phyloP scores from a whole-genome alignment of 2,329 filamentous ascomycete genomes.

The Aspergillus hiratsukae region DNA sequence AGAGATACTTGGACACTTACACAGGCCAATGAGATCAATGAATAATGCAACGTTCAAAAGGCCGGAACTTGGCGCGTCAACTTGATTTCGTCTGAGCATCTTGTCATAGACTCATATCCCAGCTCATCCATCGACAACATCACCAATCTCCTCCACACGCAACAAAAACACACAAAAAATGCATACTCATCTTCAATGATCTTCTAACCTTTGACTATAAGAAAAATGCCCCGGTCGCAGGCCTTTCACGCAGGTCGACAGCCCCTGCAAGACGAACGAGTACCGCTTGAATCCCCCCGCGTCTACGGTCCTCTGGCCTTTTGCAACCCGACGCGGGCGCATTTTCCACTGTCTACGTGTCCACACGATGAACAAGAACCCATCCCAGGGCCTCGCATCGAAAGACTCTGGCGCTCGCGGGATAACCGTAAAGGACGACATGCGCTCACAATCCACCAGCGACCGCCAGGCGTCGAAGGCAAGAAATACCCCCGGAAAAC shows the following conservation, averaged over 20 bases:
- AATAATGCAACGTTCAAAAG: too few relatives aligned
- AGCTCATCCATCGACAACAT: too few relatives aligned
- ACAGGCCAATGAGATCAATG: too few relatives aligned
- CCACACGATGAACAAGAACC: slow-evolving; percentile 1
- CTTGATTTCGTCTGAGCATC: too few relatives aligned
- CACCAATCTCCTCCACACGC: too few relatives aligned
- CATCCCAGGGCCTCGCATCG: slow-evolving; percentile 9
- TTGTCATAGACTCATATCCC: too few relatives aligned
- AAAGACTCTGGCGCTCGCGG: slow-evolving; percentile 41
- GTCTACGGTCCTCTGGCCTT: slow-evolving; percentile 43
- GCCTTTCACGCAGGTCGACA: neutral
- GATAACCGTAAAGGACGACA: slow-evolving; percentile 49
- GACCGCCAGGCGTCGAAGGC: slow-evolving; percentile 13
- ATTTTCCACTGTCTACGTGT: slow-evolving; percentile 19
- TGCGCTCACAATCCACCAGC: slow-evolving; percentile 31
- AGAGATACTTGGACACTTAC: too few relatives aligned
- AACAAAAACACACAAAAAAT: neutral
- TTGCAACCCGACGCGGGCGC: slow-evolving; percentile 48
- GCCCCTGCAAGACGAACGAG: neutral
- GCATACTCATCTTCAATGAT: neutral
- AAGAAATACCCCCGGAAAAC: slow-evolving; percentile 32
- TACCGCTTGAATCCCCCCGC: neutral
- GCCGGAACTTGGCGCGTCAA: too few relatives aligned
- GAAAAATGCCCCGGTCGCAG: neutral
- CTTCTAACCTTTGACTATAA: neutral